Conservation (phyloP, 805 yeast species). For the Scheffersomyces spartinae region DNA sequence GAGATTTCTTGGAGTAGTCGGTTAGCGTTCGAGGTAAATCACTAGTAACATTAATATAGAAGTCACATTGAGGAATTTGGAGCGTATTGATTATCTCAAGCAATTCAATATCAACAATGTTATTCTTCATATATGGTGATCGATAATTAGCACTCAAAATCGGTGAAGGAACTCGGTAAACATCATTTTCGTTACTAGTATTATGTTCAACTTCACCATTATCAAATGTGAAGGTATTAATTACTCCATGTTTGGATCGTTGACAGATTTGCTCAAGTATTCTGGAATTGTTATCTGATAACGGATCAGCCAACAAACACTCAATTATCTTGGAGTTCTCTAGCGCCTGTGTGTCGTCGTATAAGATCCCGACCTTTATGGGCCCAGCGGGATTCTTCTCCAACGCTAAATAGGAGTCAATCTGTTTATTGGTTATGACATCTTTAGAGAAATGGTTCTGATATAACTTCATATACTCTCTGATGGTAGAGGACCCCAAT, state of each 20-base stretch:
- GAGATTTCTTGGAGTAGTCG: constrained; percentile 6
- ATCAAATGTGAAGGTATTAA: constrained; percentile 11
- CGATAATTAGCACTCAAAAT: constrained; percentile 15
- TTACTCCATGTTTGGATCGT: constrained; percentile 10
- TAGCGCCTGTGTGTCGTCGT: constrained; percentile 12
- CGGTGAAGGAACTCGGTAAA: constrained; percentile 18
- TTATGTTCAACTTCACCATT: constrained; percentile 5
- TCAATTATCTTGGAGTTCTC: constrained; percentile 20
- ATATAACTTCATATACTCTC: too few species aligned
- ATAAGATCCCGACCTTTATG: constrained; percentile 21
- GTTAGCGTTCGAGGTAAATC: constrained; percentile 8
- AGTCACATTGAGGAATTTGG: constrained; percentile 9
- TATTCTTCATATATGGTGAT: constrained; percentile 11
- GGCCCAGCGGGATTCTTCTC: not conserved
- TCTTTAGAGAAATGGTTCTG: constrained; percentile 12
- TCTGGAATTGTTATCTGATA: constrained; percentile 16
- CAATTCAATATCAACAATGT: constrained; percentile 10
- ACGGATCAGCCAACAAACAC: constrained; percentile 28
- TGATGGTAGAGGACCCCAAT: too few species aligned
- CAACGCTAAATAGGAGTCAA: not conserved
- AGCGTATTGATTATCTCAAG: constrained; percentile 9
- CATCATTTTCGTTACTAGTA: too few species aligned
- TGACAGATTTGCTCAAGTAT: constrained; percentile 18
- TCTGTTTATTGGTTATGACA: constrained; percentile 5
- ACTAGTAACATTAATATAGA: constrained; percentile 11